Evolutionary conservation across 2,329 filamentous ascomycete genomes (phyloP), one percentile per base, ranked within the genome.

Genomic region (Trichoderma guizhouense): DNA sequence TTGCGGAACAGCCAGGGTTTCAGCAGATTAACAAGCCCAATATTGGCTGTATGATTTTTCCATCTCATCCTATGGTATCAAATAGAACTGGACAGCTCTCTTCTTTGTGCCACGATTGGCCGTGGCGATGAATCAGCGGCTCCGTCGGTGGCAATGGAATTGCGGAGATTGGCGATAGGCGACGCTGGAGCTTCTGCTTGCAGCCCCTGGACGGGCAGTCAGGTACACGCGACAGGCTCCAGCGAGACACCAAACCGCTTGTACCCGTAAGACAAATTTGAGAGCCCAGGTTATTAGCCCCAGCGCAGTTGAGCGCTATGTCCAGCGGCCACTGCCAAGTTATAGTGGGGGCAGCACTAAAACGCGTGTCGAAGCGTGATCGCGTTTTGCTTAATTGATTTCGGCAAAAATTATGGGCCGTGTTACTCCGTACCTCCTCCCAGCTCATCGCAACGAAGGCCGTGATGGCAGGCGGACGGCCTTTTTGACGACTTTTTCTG

Each of bases 351-450:
- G 24, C 34, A 32, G 39, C 69, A 15, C 61, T 58, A 71, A 72
- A 69, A 74, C 71, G 57, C 57, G 57, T 60, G 57, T 60, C n/a
- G 71, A 57, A 73, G 60, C 74, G 73, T 71, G 74, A 63, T 71
- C 74, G 74, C 74, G 74, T 75, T 71, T 74, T 60, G 32, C 39
- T 71, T 72, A 69, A 72, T 72, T 69, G 53, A 69, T 39, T 15
- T 43, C 57, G 66, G 66, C 55, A 62, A 72, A 72, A 70, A 57
- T 62, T 30, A 64, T 43, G 62, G 65, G 39, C 53, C 32, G 65
- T 28, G 68, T 71, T 32, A 71, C 58, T 64, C 60, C 58, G 68
- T 71, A 63, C 60, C 36, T 70, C 53, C 53, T 53, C 39, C 57
- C 57, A 69, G 67, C 67, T 69, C 60, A 47, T 34, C 60, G 51